A percentile compares a stretch with the other conserved stretches of the same genome.
Conservation (phyloP, 331 rosid genomes). For the Acacia pycnantha region DNA sequence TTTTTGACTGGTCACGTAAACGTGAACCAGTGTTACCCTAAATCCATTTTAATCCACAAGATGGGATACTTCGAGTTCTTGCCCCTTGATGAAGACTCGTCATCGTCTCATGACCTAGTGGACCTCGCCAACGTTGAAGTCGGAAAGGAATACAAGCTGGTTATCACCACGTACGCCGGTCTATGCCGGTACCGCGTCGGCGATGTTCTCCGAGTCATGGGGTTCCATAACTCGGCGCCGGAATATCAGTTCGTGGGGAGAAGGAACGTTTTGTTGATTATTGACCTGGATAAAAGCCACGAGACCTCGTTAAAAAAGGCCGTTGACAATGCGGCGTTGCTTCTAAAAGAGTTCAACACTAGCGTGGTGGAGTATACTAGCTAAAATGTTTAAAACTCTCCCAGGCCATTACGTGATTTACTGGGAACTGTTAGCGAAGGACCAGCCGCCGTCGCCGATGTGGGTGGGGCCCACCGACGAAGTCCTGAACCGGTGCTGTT, state of each 20-base stretch:
- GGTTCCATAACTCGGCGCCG: constrained; percentile 72
- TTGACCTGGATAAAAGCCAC: constrained; percentile 74
- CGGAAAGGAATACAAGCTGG: constrained; percentile 68
- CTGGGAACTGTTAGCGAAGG: constrained; percentile 68
- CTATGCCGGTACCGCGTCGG: constrained; percentile 82
- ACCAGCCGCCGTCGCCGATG: background rate
- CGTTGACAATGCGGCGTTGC: constrained; percentile 44
- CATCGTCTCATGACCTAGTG: constrained; percentile 34
- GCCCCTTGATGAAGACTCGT: constrained; percentile 46
- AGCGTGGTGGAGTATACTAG: constrained; percentile 82
- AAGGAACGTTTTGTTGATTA: constrained; percentile 71
- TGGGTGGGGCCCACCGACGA: constrained; percentile 37
- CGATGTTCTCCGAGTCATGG: constrained; percentile 65
- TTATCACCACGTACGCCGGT: constrained; percentile 66
- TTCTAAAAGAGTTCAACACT: constrained; percentile 49
- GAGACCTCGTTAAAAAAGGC: constrained; percentile 71
- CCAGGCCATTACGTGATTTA: constrained; percentile 92
- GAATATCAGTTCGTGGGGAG: constrained; percentile 65
- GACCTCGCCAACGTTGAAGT: constrained; percentile 59
- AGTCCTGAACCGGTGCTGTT: constrained; percentile 37
- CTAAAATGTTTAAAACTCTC: constrained; percentile 32
- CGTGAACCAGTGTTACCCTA: background rate
- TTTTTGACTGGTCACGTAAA: no score
- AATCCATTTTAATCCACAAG: no score
- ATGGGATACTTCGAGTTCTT: constrained; percentile 86